A percentile compares a stretch with the other conserved stretches of the same genome.
Conservation (phyloP, 805 yeast species). For the Wickerhamia fluorescens region DNA sequence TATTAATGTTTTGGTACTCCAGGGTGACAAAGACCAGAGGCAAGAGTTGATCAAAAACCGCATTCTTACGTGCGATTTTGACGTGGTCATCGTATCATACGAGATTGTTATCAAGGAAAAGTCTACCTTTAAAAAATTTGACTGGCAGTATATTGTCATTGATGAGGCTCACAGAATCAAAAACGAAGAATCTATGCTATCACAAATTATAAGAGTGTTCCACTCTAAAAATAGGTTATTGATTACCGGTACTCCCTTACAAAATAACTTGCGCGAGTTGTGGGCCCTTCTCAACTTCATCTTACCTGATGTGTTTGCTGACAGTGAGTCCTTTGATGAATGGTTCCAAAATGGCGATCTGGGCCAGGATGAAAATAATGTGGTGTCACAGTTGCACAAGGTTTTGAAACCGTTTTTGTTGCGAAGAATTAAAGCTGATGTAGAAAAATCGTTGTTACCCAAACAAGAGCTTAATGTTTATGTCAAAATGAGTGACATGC, state of each 20-base stretch:
- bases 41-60: constrained; percentile 43
- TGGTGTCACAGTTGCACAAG: constrained; percentile 66
- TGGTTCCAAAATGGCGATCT: constrained; percentile 46
- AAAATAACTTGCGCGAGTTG: constrained; percentile 70
- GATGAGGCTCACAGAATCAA: constrained; percentile 84
- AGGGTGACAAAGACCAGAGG: constrained; percentile 70
- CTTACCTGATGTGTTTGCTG: constrained; percentile 72
- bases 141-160: constrained; percentile 71
- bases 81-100: constrained; percentile 64
- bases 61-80: constrained; percentile 57
- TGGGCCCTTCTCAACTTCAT: constrained; percentile 77
- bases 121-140: constrained; percentile 54
- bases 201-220: constrained; percentile 69
- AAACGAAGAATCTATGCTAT: constrained; percentile 64
- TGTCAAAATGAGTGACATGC: constrained; percentile 74
- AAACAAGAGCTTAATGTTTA: constrained; percentile 69
- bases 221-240: constrained; percentile 62
- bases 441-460: constrained; percentile 71
- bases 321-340: constrained; percentile 63
- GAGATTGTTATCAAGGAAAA: constrained; percentile 76
- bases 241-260: constrained; percentile 79
- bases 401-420: constrained; percentile 69
- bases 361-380: constrained; percentile 39
- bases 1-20: constrained; percentile 59
- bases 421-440: constrained; percentile 73